A percentile compares a stretch with the other conserved stretches of the same genome.
phyloP scores from a whole-genome alignment of 2,329 filamentous ascomycete species.

The Sarocladium oryzae region DNA sequence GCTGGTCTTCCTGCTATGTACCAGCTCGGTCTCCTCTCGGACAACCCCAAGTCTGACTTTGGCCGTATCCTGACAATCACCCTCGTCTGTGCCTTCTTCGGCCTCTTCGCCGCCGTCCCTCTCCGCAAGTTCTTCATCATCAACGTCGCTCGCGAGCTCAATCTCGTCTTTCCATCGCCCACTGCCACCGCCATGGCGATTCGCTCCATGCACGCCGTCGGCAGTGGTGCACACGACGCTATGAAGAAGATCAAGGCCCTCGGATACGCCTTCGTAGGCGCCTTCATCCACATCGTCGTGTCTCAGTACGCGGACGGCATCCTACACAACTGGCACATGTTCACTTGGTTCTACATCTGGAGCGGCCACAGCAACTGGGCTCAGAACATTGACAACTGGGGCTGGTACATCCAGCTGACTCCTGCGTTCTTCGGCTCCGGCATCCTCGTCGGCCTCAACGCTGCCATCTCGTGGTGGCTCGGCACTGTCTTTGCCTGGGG shows the following conservation, averaged over 20 bases:
- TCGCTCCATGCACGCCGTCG: slow-evolving; percentile 53
- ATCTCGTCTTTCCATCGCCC: slow-evolving; percentile 52
- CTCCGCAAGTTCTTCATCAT: slow-evolving; percentile 64
- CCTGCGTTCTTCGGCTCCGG: slow-evolving; percentile 45
- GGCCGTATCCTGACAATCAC: slow-evolving; percentile 53
- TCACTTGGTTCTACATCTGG: slow-evolving; percentile 50
- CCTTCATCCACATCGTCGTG: slow-evolving; percentile 46
- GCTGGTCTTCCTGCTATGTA: slow-evolving; percentile 56
- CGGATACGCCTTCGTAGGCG: slow-evolving; percentile 40
- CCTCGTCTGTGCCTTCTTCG: slow-evolving; percentile 56
- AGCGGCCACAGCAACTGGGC: slow-evolving; percentile 42
- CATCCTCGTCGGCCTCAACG: slow-evolving; percentile 47
- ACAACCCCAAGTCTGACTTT: slow-evolving; percentile 48
- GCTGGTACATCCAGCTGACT: slow-evolving; percentile 53
- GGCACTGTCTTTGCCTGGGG: slow-evolving; percentile 49
- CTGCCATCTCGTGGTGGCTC: slow-evolving; percentile 49
- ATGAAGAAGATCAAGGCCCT: slow-evolving; percentile 52
- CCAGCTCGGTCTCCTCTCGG: slow-evolving; percentile 42
- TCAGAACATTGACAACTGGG: slow-evolving; percentile 52
- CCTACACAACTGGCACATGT: slow-evolving; percentile 52
- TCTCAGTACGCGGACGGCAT: slow-evolving; percentile 54
- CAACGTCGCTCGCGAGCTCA: slow-evolving; percentile 54
- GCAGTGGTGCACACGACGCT: slow-evolving; percentile 43
- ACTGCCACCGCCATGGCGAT: slow-evolving; percentile 57
- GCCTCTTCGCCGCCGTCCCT: slow-evolving; percentile 56